phyloP scores from a whole-genome alignment of 768 basidiomycete species.

The Pleurotus eryngii region DNA sequence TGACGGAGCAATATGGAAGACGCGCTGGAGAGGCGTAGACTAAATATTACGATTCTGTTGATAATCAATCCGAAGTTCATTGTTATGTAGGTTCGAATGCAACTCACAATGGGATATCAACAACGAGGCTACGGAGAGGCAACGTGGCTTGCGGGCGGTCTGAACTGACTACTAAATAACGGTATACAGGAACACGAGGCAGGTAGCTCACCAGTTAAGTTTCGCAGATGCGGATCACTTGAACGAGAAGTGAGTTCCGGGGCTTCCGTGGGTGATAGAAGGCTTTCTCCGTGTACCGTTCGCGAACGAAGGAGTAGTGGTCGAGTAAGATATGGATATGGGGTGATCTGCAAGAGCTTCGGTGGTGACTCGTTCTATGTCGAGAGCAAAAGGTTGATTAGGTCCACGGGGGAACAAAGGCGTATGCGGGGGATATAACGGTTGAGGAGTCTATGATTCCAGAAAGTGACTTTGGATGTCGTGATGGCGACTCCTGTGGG shows the following conservation, averaged over 20 bases:
- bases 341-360: constrained; percentile 3
- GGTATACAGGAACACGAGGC: constrained; percentile 4
- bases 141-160: neutral
- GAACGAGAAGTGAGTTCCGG: neutral
- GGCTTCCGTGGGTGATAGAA: neutral
- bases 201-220: neutral
- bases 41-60: constrained; percentile 3
- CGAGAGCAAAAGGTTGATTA: neutral
- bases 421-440: neutral
- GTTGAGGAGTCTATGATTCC: neutral
- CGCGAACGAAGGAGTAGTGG: neutral
- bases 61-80: constrained; percentile 6
- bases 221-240: neutral
- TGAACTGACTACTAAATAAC: neutral
- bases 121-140: constrained; percentile 5
- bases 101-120: constrained; percentile 2
- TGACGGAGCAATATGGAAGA: constrained; percentile 3
- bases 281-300: constrained; percentile 5
- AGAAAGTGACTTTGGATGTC: constrained; percentile 7
- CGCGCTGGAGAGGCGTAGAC: neutral
- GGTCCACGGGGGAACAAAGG: neutral
- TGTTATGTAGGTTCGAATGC: neutral
- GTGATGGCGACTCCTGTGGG: constrained; percentile 6
- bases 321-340: neutral
- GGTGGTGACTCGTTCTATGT: constrained; percentile 1